Evolutionary conservation across 2,329 filamentous ascomycete species (phyloP).

Genomic region (Aspergillus fumigatiaffinis): DNA sequence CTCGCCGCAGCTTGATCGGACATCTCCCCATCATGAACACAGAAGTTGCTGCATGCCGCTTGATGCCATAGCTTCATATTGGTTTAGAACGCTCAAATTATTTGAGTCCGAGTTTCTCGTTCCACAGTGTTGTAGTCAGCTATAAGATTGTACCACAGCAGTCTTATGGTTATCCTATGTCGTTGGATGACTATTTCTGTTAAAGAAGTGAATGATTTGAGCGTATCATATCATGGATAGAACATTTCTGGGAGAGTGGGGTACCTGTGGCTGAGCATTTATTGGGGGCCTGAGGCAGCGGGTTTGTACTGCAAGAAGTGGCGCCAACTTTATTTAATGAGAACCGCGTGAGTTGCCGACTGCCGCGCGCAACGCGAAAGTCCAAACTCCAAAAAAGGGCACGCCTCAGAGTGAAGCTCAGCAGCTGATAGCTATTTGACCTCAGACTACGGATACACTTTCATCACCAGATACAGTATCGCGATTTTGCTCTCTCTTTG

Average conservation of each 20-base stretch:
- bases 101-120: neutral
- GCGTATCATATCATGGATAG: neutral
- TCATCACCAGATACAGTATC: neutral
- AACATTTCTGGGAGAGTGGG: neutral
- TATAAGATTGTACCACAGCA: neutral
- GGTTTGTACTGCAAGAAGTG: neutral
- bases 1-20: too few species aligned
- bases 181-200: neutral
- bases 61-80: neutral
- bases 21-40: too few species aligned
- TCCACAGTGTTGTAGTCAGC: neutral
- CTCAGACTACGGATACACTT: neutral
- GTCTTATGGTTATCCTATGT: neutral
- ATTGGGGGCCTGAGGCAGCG: neutral
- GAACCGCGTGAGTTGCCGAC: neutral
- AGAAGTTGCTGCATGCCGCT: too few species aligned
- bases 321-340: neutral
- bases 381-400: conserved; percentile 16
- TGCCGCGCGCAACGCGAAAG: conserved; percentile 23
- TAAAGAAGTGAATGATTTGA: neutral
- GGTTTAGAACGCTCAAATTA: neutral
- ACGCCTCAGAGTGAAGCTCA: conserved; percentile 5
- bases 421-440: conserved; percentile 3
- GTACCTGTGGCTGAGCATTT: neutral
- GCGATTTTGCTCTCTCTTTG: neutral